phyloP scores from a whole-genome alignment of 1,139 yeast species.

The Scheffersomyces quercinus region DNA sequence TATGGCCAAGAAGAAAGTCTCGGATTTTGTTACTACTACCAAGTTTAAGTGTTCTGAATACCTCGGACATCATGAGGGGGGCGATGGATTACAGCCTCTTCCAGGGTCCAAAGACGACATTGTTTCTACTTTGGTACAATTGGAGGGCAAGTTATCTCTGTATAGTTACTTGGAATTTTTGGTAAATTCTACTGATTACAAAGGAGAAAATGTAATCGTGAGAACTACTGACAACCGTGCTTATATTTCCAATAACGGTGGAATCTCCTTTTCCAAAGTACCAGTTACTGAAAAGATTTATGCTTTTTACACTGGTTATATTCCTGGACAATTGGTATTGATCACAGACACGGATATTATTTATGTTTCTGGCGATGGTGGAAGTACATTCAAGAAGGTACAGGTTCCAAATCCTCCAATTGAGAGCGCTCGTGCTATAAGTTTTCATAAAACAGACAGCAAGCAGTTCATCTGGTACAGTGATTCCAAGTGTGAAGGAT shows the following conservation, averaged over 20 bases:
- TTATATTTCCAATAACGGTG: constrained; percentile 79
- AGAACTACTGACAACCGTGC: constrained; percentile 53
- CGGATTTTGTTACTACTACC: constrained; percentile 25
- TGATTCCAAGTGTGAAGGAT: constrained; percentile 10
- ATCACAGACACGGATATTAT: constrained; percentile 53
- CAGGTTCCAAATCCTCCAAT: constrained; percentile 29
- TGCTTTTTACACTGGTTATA: constrained; percentile 59
- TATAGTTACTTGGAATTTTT: constrained; percentile 53
- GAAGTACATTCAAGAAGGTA: constrained; percentile 45
- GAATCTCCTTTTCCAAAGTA: constrained; percentile 54
- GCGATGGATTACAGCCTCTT: constrained; percentile 29
- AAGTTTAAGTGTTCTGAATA: constrained; percentile 35
- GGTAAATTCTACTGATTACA: constrained; percentile 35
- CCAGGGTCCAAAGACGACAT: constrained; percentile 22
- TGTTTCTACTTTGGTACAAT: constrained; percentile 20
- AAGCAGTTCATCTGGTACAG: constrained; percentile 74
- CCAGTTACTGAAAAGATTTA: constrained; percentile 50
- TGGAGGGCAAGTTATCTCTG: constrained; percentile 49
- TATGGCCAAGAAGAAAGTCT: constrained; percentile 26
- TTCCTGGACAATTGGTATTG: constrained; percentile 65
- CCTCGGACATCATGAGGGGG: constrained; percentile 16
- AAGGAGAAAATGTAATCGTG: constrained; percentile 74
- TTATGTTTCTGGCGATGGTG: constrained; percentile 69
- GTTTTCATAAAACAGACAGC: constrained; percentile 58
- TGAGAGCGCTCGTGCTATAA: constrained; percentile 32